A percentile compares a stretch with the other conserved stretches of the same genome.
Conservation (phyloP, 1,284 basidiomycete genomes). For the Hemileccinum hortonii region DNA sequence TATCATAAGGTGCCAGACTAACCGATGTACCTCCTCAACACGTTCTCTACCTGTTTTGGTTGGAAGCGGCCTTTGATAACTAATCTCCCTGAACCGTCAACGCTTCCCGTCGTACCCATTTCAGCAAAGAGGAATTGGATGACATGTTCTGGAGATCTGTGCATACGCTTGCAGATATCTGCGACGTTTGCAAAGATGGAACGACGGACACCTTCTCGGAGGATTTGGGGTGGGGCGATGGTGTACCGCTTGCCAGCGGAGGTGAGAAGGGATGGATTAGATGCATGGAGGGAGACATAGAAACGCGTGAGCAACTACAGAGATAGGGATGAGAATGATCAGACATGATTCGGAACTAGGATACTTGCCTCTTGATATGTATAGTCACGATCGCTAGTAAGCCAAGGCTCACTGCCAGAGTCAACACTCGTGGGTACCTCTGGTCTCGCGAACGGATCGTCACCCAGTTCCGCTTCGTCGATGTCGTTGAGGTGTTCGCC, state of each 20-base stretch:
- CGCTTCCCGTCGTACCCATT: slow-evolving; percentile 96
- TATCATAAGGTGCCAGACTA: slow-evolving; percentile 26
- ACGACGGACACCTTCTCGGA: slow-evolving; percentile 96
- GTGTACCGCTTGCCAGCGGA: slow-evolving; percentile 91
- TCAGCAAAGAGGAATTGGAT: slow-evolving; percentile 98
- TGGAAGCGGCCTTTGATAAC: slow-evolving; percentile 99
- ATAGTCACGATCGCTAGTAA: slow-evolving; percentile 91
- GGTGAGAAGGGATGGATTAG: slow-evolving; percentile 90
- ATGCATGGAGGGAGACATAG: slow-evolving; percentile 88
- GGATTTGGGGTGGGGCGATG: slow-evolving; percentile 94
- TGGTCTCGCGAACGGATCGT: slow-evolving; percentile 75
- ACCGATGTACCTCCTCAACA: slow-evolving; percentile 96
- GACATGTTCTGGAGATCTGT: slow-evolving; percentile 98
- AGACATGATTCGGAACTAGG: not conserved
- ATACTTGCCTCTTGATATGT: slow-evolving; percentile 81
- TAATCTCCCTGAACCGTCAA: slow-evolving; percentile 89
- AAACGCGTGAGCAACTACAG: slow-evolving; percentile 87
- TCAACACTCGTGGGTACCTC: slow-evolving; percentile 60
- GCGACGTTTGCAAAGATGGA: slow-evolving; percentile 95
- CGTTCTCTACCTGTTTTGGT: slow-evolving; percentile 98
- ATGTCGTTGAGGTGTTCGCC: slow-evolving; percentile 64
- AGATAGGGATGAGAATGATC: not conserved
- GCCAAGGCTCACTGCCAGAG: slow-evolving; percentile 80
- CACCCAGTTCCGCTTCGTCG: slow-evolving; percentile 80
- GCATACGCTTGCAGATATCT: slow-evolving; percentile 99